Percentiles rank a stretch among this genome's conserved stretches.
Conservation (phyloP, 2,329 filamentous ascomycete genomes). For the Aureobasidium zeae region DNA sequence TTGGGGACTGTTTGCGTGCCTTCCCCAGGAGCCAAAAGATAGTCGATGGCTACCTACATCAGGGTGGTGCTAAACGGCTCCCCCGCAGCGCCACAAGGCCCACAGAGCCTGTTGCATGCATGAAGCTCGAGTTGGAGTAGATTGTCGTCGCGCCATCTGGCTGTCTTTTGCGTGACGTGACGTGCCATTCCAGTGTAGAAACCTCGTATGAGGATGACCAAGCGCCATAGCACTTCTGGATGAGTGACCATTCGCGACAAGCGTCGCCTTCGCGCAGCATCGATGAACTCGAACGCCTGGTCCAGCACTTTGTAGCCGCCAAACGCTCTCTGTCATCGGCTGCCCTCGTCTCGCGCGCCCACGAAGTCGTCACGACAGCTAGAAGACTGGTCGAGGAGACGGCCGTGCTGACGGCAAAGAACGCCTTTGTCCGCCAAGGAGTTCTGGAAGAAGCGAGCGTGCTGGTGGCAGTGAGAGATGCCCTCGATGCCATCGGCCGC, state of each 20-base stretch:
- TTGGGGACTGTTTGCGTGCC: background rate
- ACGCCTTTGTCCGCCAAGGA: constrained; percentile 34
- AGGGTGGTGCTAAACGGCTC: background rate
- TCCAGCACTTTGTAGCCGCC: constrained; percentile 73
- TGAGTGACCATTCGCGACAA: constrained; percentile 28
- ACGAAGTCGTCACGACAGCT: constrained; percentile 71
- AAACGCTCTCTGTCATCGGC: constrained; percentile 83
- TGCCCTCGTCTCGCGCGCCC: constrained; percentile 66
- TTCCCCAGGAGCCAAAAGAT: no score
- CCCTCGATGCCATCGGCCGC: constrained; percentile 34
- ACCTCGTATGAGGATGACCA: constrained; percentile 11
- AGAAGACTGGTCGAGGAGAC: constrained; percentile 69
- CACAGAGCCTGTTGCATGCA: no score
- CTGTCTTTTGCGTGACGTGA: constrained; percentile 6
- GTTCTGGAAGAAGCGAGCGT: constrained; percentile 37
- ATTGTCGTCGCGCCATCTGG: constrained; percentile 8
- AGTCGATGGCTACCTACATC: background rate
- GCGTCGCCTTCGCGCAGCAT: constrained; percentile 35
- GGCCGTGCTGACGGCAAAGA: constrained; percentile 54
- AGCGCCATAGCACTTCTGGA: constrained; percentile 2
- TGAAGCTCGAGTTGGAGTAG: background rate
- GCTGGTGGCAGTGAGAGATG: constrained; percentile 35
- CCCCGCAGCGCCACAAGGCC: constrained; percentile 10
- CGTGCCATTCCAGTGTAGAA: background rate
- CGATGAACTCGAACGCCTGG: constrained; percentile 60